Conservation (phyloP, 768 basidiomycete genomes). For the Sutorius australiensis region DNA sequence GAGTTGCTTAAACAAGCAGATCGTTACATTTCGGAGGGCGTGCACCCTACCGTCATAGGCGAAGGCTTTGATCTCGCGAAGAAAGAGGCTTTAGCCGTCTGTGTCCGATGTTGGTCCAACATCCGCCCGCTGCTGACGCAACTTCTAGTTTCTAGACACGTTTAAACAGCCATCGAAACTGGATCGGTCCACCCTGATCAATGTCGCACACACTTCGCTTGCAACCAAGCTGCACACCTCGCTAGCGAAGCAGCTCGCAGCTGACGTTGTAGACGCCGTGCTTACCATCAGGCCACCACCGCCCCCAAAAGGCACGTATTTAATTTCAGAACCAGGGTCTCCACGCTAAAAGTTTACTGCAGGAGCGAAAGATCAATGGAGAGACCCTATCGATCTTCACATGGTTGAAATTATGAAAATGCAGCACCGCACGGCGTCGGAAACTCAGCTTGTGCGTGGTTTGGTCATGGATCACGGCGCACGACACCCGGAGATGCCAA, state of each 20-base stretch:
- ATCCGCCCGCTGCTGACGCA: slow-evolving; percentile 20
- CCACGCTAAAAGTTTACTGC: slow-evolving; percentile 23
- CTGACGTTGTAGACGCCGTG: slow-evolving; percentile 95
- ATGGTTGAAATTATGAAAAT: slow-evolving; percentile 99
- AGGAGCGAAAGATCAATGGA: slow-evolving; percentile 67
- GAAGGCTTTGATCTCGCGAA: slow-evolving; percentile 97
- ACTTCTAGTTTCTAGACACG: slow-evolving; percentile 78
- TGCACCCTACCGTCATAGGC: slow-evolving; percentile 93
- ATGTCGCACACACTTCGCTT: slow-evolving; percentile 93
- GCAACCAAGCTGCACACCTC: slow-evolving; percentile 84
- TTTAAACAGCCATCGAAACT: slow-evolving; percentile 78
- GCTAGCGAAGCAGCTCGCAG: slow-evolving; percentile 83
- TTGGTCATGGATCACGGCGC: slow-evolving; percentile 97
- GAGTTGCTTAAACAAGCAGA: slow-evolving; percentile 96
- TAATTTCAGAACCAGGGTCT: slow-evolving; percentile 26
- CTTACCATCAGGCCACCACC: slow-evolving; percentile 75
- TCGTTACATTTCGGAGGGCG: slow-evolving; percentile 96
- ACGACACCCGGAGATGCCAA: slow-evolving; percentile 98
- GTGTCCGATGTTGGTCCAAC: slow-evolving; percentile 31
- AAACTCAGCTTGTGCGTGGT: slow-evolving; percentile 93
- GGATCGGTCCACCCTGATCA: slow-evolving; percentile 88
- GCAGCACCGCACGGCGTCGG: slow-evolving; percentile 97
- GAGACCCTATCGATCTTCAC: slow-evolving; percentile 93
- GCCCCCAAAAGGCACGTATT: slow-evolving; percentile 51
- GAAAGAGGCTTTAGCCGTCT: slow-evolving; percentile 85